A percentile compares a stretch with the other conserved stretches of the same genome.
Evolutionary conservation across 352 stramenopile species (phyloP).

Genomic region (Globisporangium sylvaticum): DNA sequence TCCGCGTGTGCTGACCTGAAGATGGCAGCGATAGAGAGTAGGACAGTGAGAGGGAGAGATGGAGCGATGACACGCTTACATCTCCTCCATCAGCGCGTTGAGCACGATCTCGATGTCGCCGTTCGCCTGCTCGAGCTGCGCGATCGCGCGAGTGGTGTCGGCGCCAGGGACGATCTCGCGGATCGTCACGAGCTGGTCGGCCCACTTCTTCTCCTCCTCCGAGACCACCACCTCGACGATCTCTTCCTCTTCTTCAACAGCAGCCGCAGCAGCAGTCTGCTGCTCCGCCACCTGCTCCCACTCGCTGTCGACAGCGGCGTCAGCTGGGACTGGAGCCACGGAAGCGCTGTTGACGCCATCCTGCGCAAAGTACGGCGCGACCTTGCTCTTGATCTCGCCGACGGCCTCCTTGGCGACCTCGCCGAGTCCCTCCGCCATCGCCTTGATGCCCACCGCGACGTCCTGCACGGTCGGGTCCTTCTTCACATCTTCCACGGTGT

Average conservation of each 20-base stretch:
- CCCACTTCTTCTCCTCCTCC: conserved; percentile 74
- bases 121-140: conserved; percentile 46
- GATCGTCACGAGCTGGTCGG: conserved; percentile 55
- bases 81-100: conserved; percentile 9
- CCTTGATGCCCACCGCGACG: conserved; percentile 12
- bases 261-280: neutral
- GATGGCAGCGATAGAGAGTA: too few species aligned
- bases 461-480: conserved; percentile 8
- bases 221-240: conserved; percentile 30
- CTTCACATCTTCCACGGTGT: conserved; percentile 10
- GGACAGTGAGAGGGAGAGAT: too few species aligned
- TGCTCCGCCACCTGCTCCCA: conserved; percentile 52
- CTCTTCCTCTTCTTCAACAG: conserved; percentile 29
- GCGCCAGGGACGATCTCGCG: conserved; percentile 67
- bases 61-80: neutral
- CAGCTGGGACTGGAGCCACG: conserved; percentile 6
- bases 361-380: conserved; percentile 12
- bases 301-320: conserved; percentile 32
- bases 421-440: conserved; percentile 2
- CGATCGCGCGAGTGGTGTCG: conserved; percentile 41
- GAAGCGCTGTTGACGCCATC: neutral
- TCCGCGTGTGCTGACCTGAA: too few species aligned
- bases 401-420: conserved; percentile 16
- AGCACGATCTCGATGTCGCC: conserved; percentile 6
- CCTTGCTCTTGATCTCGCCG: conserved; percentile 34